Evolutionary conservation across 371 early-diverging fungal species (phyloP).

Genomic region (Conidiobolus incongruus): DNA sequence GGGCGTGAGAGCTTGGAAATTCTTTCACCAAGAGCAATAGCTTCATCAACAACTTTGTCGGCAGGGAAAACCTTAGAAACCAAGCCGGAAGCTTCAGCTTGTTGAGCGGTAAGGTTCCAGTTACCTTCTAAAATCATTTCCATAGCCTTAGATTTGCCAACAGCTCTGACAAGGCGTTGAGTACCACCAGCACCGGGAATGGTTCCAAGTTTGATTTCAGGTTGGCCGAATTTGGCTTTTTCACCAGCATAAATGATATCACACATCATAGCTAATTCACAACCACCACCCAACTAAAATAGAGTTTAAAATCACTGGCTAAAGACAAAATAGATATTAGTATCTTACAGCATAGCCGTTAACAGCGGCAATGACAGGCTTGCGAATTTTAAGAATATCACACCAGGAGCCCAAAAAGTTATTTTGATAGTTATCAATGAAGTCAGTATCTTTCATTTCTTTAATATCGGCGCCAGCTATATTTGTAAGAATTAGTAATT

Average conservation of each 20-base stretch:
- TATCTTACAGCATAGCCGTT: constrained; percentile 76
- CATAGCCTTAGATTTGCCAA: constrained; percentile 97
- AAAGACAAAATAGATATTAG: background rate
- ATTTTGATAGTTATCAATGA: constrained; percentile 59
- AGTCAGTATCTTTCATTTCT: constrained; percentile 79
- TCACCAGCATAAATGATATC: constrained; percentile 97
- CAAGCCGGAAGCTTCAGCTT: constrained; percentile 42
- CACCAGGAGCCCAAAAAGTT: constrained; percentile 90
- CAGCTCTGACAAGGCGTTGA: constrained; percentile 73
- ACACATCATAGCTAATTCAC: constrained; percentile 97
- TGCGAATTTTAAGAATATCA: constrained; percentile 63
- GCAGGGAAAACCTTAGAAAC: constrained; percentile 77
- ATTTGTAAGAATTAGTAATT: constrained; percentile 3
- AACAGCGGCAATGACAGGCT: constrained; percentile 92
- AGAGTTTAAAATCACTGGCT: no score
- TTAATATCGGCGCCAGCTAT: constrained; percentile 95
- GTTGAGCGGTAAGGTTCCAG: constrained; percentile 55
- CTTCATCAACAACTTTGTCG: constrained; percentile 66
- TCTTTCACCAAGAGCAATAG: constrained; percentile 64
- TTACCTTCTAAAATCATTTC: constrained; percentile 79
- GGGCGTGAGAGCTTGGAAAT: constrained; percentile 77
- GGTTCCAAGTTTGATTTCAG: constrained; percentile 91
- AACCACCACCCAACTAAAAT: constrained; percentile 78
- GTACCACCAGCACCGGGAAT: constrained; percentile 82
- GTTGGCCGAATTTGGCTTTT: constrained; percentile 90